Percentiles rank a stretch among this genome's conserved stretches.
These are phyloP conservation scores for Claviceps capensis DNA, from an alignment of 2,329 filamentous ascomycete genomes.

Conservation along the genomic window DNA sequence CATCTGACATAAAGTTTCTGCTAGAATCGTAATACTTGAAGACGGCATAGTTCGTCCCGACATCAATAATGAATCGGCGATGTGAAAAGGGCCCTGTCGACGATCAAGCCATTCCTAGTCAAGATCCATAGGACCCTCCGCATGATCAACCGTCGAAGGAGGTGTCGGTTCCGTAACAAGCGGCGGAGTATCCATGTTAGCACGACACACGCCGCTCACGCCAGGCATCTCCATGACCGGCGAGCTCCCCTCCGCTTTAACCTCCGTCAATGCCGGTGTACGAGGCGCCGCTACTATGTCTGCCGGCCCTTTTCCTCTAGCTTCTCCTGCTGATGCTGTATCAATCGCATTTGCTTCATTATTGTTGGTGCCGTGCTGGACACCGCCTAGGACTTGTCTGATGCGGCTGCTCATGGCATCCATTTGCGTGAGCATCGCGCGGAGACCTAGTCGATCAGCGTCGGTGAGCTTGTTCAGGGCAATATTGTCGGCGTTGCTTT, in stretches of 20 bases:
- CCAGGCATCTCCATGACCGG: slow-evolving; percentile 14
- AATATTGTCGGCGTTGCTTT: slow-evolving; percentile 30
- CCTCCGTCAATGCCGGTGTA: slow-evolving; percentile 9
- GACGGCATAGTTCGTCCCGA: neutral
- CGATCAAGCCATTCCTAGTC: slow-evolving; percentile 14
- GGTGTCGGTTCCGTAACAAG: slow-evolving; percentile 25
- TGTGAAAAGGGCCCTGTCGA: neutral
- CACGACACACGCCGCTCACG: slow-evolving; percentile 9
- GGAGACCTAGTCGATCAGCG: slow-evolving; percentile 30
- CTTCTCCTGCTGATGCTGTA: neutral
- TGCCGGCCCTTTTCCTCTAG: neutral
- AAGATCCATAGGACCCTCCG: slow-evolving; percentile 25
- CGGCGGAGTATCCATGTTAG: slow-evolving; percentile 17
- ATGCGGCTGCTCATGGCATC: slow-evolving; percentile 31
- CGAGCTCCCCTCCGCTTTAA: slow-evolving; percentile 12
- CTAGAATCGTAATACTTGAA: no score
- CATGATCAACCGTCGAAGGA: slow-evolving; percentile 25
- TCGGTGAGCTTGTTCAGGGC: slow-evolving; percentile 24
- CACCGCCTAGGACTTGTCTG: slow-evolving; percentile 23
- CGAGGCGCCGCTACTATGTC: neutral
- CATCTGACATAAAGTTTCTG: no score
- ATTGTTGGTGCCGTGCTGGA: slow-evolving; percentile 1
- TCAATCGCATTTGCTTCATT: neutral
- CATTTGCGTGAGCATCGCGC: slow-evolving; percentile 33
- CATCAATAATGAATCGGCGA: slow-evolving; percentile 1